Conservation (phyloP, 495 filamentous ascomycete genomes). For the Neurospora discreta region DNA sequence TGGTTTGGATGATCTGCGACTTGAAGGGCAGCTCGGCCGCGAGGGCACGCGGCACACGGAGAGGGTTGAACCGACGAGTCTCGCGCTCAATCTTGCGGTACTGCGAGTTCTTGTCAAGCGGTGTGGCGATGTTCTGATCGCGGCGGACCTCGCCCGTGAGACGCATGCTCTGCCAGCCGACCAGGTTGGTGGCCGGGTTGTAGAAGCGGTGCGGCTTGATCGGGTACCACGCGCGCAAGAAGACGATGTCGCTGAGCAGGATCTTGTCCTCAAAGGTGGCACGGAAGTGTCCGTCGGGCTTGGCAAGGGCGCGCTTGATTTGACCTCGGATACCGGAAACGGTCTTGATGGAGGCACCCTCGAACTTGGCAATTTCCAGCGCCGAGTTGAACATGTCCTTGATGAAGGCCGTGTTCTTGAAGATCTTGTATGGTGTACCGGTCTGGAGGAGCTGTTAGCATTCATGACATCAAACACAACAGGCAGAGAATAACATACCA, state of each 20-base stretch:
- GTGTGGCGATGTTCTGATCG: slow-evolving; percentile 63
- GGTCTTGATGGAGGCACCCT: slow-evolving; percentile 88
- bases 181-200: slow-evolving; percentile 88
- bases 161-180: slow-evolving; percentile 83
- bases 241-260: slow-evolving; percentile 90
- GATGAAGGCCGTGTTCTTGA: slow-evolving; percentile 98
- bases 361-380: slow-evolving; percentile 94
- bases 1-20: slow-evolving; percentile 76
- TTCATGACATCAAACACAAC: background rate
- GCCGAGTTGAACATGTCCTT: slow-evolving; percentile 93
- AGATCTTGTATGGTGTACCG: slow-evolving; percentile 79
- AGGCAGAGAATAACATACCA: slow-evolving; percentile 25
- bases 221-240: slow-evolving; percentile 92
- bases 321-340: slow-evolving; percentile 93
- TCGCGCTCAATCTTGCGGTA: slow-evolving; percentile 76
- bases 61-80: slow-evolving; percentile 83
- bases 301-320: slow-evolving; percentile 84
- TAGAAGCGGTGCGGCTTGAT: slow-evolving; percentile 92
- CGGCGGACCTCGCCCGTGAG: slow-evolving; percentile 87
- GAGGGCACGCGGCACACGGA: slow-evolving; percentile 75
- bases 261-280: slow-evolving; percentile 98
- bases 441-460: slow-evolving; percentile 12
- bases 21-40: slow-evolving; percentile 84
- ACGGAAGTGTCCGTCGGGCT: slow-evolving; percentile 88
- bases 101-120: slow-evolving; percentile 62